A percentile compares a stretch with the other conserved stretches of the same genome.
Conservation (phyloP, 345 rosid species). For the Eucalyptus lansdowneana region DNA sequence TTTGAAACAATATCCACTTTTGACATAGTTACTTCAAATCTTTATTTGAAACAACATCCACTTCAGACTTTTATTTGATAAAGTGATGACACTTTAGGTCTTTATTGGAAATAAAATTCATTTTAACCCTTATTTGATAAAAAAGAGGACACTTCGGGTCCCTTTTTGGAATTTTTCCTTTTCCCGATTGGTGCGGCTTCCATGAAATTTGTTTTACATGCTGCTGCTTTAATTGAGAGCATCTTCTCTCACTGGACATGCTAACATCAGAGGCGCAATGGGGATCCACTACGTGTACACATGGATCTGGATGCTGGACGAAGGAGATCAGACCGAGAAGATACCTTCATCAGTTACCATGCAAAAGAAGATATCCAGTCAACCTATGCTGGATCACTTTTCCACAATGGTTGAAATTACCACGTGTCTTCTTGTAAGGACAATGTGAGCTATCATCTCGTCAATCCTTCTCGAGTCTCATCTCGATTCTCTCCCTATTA, state of each 20-base stretch:
- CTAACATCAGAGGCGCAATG: conserved; percentile 39
- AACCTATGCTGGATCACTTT: conserved; percentile 83
- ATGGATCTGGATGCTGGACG: conserved; percentile 94
- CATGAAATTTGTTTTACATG: neutral
- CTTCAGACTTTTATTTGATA: too few species aligned
- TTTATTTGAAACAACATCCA: too few species aligned
- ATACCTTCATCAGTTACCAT: conserved; percentile 81
- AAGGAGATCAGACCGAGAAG: conserved; percentile 65
- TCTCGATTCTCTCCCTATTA: neutral
- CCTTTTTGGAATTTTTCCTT: neutral
- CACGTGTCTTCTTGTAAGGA: conserved; percentile 48
- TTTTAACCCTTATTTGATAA: too few species aligned
- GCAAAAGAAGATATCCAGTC: conserved; percentile 19
- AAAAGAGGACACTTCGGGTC: too few species aligned
- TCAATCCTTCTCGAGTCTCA: neutral
- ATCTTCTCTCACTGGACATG: neutral
- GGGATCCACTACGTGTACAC: conserved; percentile 87
- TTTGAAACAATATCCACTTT: too few species aligned
- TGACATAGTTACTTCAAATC: too few species aligned
- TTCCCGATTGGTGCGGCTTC: neutral
- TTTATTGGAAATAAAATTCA: too few species aligned
- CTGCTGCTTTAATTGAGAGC: neutral
- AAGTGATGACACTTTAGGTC: too few species aligned
- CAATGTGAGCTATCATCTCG: conserved; percentile 32
- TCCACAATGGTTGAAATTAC: conserved; percentile 79